phyloP scores from a whole-genome alignment of 257 asterid species.

The Ligustrum vulgare region DNA sequence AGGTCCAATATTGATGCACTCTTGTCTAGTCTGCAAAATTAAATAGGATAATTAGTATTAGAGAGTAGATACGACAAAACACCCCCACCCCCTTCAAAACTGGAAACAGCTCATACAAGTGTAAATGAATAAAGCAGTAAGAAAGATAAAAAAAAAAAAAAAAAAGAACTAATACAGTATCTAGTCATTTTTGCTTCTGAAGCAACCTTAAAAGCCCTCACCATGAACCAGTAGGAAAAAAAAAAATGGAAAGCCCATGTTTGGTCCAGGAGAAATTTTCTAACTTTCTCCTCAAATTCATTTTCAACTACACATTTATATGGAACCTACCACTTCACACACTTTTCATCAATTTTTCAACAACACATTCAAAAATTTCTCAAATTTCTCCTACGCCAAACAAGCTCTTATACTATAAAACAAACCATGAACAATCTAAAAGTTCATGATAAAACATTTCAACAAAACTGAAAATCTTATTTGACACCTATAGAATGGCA shows the following conservation, averaged over 20 bases:
- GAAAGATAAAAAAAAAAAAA: too few relatives aligned
- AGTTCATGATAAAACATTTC: neutral
- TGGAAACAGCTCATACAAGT: neutral
- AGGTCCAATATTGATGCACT: constrained; percentile 69
- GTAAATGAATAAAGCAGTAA: too few relatives aligned
- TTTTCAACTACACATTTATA: too few relatives aligned
- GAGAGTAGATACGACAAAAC: constrained; percentile 2
- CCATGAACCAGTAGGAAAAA: neutral
- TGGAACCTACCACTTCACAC: too few relatives aligned
- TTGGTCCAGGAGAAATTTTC: too few relatives aligned
- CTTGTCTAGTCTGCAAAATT: constrained; percentile 64
- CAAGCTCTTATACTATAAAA: neutral
- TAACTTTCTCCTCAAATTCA: too few relatives aligned
- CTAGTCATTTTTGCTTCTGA: neutral
- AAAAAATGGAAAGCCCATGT: neutral
- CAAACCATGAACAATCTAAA: neutral
- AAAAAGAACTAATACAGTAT: neutral
- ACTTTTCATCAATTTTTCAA: too few relatives aligned
- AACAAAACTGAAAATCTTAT: neutral
- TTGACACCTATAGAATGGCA: neutral
- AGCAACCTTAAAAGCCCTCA: neutral
- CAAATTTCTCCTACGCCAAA: too few relatives aligned
- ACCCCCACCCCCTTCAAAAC: neutral
- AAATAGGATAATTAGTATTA: constrained; percentile 3
- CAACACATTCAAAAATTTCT: too few relatives aligned